Percentiles rank a stretch among this genome's conserved stretches.
Conservation (phyloP, 306 rosid genomes). For the Purshia tridentata region DNA sequence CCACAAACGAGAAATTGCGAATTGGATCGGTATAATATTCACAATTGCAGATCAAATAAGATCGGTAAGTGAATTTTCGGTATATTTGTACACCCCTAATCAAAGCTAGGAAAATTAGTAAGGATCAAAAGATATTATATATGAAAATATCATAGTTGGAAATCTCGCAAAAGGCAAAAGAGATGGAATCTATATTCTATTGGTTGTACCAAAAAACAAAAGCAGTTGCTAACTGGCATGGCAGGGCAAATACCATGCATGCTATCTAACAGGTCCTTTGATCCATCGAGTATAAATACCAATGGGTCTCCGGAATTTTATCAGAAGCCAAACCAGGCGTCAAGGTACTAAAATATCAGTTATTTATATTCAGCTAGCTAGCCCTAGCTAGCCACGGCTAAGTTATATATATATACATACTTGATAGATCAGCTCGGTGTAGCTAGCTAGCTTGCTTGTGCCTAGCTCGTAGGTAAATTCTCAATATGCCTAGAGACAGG, state of each 20-base stretch:
- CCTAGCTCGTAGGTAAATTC: no score
- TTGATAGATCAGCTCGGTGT: not conserved
- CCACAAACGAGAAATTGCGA: no score
- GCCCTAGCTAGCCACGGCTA: no score
- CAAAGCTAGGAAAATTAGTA: constrained; percentile 4
- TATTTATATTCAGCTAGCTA: no score
- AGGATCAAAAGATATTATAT: not conserved
- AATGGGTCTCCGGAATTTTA: not conserved
- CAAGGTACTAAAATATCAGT: no score
- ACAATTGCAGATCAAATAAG: no score
- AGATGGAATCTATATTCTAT: not conserved
- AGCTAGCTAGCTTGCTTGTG: not conserved
- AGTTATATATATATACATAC: no score
- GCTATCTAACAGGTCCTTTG: not conserved
- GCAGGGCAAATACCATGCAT: constrained; percentile 5
- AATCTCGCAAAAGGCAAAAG: not conserved
- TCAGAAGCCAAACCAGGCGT: not conserved
- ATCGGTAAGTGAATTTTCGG: no score
- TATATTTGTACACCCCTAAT: no score
- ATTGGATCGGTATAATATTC: no score
- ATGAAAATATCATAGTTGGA: not conserved
- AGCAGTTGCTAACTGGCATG: not conserved
- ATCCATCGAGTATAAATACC: constrained; percentile 13
- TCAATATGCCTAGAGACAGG: constrained; percentile 45
- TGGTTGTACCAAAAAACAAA: not conserved